Base-by-base conservation (phyloP, 2,329 filamentous ascomycete species). In the Neocatenulostroma microsporum region DNA sequence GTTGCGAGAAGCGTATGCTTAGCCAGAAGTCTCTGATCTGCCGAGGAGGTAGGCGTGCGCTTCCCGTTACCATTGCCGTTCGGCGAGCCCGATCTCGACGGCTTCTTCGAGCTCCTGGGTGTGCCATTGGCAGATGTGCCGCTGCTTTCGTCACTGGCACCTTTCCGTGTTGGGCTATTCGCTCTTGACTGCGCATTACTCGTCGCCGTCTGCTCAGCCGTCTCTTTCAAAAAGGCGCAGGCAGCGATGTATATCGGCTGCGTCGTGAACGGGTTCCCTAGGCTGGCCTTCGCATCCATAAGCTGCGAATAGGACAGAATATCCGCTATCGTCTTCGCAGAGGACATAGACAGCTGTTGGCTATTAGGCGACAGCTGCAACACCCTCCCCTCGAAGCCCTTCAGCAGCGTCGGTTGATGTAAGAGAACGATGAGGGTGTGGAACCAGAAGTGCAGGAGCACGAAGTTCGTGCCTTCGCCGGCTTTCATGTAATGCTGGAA, bases 241-340 rank as follows among this genome's bases (percentile, higher is more conserved):
- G 85, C 86, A 1, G 86, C 86, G 42, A 94, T 89, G 50, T 93
- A 94, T 53, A 93, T 93, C 0, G 86, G 86, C 58, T 94, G 86
- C 31, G 82, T 67, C 0, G 84, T 91, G 47, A 94, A 94, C 0
- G 86, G 86, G 41, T 91, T 94, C 1, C 85, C 84, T 21, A 88
- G 80, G 38, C 88, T 85, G 49, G 85, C 88, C 57, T 84, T 87
- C 0, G 83, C 78, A 56, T 93, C 84, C 34, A 91, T 84, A 8
- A 93, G 65, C 54, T 93, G 84, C 0, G 85, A 84, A 58, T 93
- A 93, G 1, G 83, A 81, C 7, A 93, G 63, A 12, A 94, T 94
- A 50, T 94, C 86, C 21, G 84, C 85, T 42, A 94, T 91, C 0
- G 86, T 93, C 64, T 93, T 94, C 10, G 86, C 87, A 17, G 84